Conservation (phyloP, 2,329 filamentous ascomycete genomes). For the Monilinia fructicola region DNA sequence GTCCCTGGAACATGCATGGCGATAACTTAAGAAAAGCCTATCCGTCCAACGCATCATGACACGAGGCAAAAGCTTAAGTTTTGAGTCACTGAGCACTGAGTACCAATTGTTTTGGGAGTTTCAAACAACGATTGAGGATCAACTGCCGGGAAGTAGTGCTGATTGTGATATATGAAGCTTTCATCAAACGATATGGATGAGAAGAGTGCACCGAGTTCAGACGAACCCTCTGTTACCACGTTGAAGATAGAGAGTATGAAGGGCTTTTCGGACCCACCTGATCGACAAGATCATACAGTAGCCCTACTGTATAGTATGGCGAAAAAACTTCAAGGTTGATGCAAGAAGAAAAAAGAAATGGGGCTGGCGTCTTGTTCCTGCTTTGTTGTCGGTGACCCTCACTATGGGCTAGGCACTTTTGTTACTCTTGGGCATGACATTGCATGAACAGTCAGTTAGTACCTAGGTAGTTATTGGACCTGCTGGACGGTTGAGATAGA, state of each 20-base stretch:
- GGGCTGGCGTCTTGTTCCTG: background rate
- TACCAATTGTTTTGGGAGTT: too few species aligned
- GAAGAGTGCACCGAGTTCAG: background rate
- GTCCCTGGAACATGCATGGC: slow-evolving; percentile 12
- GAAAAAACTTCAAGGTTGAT: background rate
- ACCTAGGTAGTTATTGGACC: background rate
- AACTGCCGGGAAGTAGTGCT: background rate
- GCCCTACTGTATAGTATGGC: background rate
- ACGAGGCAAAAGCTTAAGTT: background rate
- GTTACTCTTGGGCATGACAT: background rate
- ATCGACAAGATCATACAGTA: background rate
- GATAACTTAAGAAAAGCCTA: slow-evolving; percentile 15
- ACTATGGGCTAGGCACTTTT: too few species aligned
- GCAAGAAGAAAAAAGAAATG: slow-evolving; percentile 14
- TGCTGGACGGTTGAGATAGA: too few species aligned
- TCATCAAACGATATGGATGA: background rate
- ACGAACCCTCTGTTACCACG: background rate
- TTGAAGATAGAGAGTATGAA: background rate
- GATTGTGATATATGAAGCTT: background rate
- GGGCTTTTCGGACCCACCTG: background rate
- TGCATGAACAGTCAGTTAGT: background rate
- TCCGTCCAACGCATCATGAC: slow-evolving; percentile 9
- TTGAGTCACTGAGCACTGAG: background rate
- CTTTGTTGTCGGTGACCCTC: slow-evolving; percentile 2
- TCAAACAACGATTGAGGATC: background rate